Base-by-base conservation (phyloP, 495 filamentous ascomycete species). In the Oidiodendron maius region DNA sequence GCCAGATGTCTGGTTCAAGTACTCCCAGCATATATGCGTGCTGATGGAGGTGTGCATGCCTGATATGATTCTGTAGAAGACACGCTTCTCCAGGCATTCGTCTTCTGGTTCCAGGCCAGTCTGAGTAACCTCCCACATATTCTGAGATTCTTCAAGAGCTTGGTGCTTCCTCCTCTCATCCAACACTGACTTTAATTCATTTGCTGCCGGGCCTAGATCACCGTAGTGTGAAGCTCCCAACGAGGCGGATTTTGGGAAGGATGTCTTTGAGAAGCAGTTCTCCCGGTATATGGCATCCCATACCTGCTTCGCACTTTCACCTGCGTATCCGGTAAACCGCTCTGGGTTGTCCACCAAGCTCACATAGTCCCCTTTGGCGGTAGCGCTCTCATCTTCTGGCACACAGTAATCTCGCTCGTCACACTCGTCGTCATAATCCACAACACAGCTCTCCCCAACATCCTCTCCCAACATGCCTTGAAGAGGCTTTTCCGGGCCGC, bases 1-100 rank as follows among this genome's bases (percentile, higher is more conserved):
- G 34, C 94, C 93, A 1, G 93, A 96, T 1, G 86, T 89, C 63
- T 95, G 89, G 71, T 97, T 96, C 40, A 97, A 70, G 53, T 95
- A 95, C 64, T 96, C 89, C 83, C 83, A 91, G 77, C 93, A 98
- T 20, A 98, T 72, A 68, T 97, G 93, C 1, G 93, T 89, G 23
- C 86, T 91, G 61, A 98, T 97, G 51, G 87, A 91, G 24, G 91
- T 88, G 63, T 98, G 93, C 93, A 98, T 98, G 48, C 93, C 93
- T 32, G 87, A 94, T 44, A 98, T 81, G 26, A 98, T 80, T 34
- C 90, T 79, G 67, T 97, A 89, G 66, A 97, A 98, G 44, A 96
- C 93, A 11, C 94, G 86, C 75, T 98, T 97, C 70, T 98, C 93
- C 34, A 97, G 66, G 59, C 93, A 98, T 56, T 93, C 84, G 55